Evolutionary conservation across 1,139 yeast species (phyloP), one percentile per base, ranked within the genome.

Genomic region (Kodamaea fungicola): DNA sequence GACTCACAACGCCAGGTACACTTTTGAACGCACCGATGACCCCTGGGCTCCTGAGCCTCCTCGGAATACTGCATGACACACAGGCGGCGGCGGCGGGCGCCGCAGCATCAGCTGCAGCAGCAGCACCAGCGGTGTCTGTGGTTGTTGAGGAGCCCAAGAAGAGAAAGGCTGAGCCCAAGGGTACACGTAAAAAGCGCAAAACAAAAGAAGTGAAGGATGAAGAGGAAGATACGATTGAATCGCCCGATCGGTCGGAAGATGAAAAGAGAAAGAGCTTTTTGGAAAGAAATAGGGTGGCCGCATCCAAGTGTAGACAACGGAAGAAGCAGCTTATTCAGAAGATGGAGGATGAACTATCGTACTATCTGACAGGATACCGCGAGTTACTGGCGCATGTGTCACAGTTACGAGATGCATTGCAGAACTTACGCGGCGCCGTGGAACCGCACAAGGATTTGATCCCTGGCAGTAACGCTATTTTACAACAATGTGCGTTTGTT

Each of bases 231-330:
- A 39, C 41, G 29, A 45, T 50, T 24, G 55, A 47, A 21, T 63
- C 54, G 36, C 59, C 52, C 39, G 39, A 32, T 22, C 30, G 56
- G 43, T 56, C 72, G 0, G 83, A 78, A 32, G 87, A 76, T 34
- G 92, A 84, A 33, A 88, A 85, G 55, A 76, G 97, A 24, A 80
- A 80, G 56, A 82, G 75, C 47, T 92, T 92, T 51, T 64, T 92
- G 47, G 98, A 92, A 57, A 72, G 97, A 44, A 92, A 92, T 59
- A 74, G 98, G 43, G 79, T 92, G 9, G 99, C 99, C 0, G 98
- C 98, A 0, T 80, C 94, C 28, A 90, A 89, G 60, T 94, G 97
- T 66, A 78, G 99, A 41, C 95, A 87, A 61, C 77, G 97, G 38
- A 94, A 92, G 72, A 92, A 94, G 64, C 90, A 87, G 56, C 83